These are phyloP conservation scores for Odonthalia washingtoniensis DNA, from an alignment of 31 red algal species.

Conservation along the genomic window DNA sequence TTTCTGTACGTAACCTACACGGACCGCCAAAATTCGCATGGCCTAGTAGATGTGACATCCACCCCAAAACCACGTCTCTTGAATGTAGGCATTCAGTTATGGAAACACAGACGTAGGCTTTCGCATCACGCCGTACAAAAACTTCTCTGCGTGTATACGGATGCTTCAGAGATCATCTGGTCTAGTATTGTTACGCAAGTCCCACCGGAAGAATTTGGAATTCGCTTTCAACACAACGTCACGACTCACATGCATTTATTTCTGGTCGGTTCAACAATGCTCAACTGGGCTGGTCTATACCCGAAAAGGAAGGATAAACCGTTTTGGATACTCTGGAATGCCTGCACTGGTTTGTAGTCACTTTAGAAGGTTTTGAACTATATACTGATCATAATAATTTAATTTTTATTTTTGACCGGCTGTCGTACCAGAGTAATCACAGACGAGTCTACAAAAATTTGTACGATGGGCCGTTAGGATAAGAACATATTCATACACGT, in stretches of 20 bases:
- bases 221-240: neutral
- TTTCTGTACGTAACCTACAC: too few relatives aligned
- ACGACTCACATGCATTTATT: neutral
- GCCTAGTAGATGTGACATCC: too few relatives aligned
- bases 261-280: neutral
- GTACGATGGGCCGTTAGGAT: neutral
- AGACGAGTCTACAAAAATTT: neutral
- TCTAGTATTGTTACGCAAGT: conserved; percentile 11
- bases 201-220: neutral
- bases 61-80: too few relatives aligned
- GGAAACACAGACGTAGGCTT: too few relatives aligned
- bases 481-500: neutral
- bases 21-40: too few relatives aligned
- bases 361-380: neutral
- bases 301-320: neutral
- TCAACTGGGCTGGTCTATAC: neutral
- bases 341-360: neutral
- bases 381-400: too few relatives aligned
- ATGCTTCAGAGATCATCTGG: neutral
- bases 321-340: neutral
- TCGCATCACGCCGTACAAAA: too few relatives aligned
- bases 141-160: neutral
- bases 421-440: neutral
- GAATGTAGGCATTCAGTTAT: too few relatives aligned
- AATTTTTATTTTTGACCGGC: neutral